Evolutionary conservation across 805 yeast species (phyloP).

Genomic region (Starmerella roubikii): DNA sequence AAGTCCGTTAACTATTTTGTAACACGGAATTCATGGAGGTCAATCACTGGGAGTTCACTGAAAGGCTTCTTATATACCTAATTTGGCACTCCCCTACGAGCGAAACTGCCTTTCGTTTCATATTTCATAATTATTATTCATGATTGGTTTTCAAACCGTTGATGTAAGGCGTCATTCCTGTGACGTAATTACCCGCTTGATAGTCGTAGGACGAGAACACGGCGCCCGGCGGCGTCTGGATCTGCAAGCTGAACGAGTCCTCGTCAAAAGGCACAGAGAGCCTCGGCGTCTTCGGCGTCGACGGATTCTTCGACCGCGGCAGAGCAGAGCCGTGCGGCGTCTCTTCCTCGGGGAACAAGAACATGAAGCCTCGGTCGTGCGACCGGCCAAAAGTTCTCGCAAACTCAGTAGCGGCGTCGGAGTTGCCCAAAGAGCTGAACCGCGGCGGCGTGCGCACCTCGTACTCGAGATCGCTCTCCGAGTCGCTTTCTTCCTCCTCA

Average conservation of each 20-base stretch:
- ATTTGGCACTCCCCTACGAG: too few species aligned
- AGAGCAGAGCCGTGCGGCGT: slow-evolving; percentile 12
- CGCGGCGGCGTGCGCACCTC: slow-evolving; percentile 13
- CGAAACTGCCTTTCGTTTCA: too few species aligned
- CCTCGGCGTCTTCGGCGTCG: slow-evolving; percentile 12
- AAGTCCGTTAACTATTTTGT: too few species aligned
- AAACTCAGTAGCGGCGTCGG: slow-evolving; percentile 18
- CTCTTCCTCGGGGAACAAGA: slow-evolving; percentile 11
- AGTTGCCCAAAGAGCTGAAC: slow-evolving; percentile 13
- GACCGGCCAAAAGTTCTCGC: slow-evolving; percentile 16
- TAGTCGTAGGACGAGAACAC: slow-evolving; percentile 6
- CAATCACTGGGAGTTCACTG: too few species aligned
- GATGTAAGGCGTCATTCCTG: slow-evolving; percentile 17
- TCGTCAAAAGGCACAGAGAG: slow-evolving; percentile 5
- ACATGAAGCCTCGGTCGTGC: slow-evolving; percentile 13
- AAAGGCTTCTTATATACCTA: too few species aligned
- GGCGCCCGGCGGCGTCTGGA: slow-evolving; percentile 18
- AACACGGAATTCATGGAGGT: too few species aligned
- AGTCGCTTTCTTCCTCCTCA: slow-evolving; percentile 1
- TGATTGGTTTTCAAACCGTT: background rate
- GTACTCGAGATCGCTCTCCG: slow-evolving; percentile 10
- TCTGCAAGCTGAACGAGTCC: slow-evolving; percentile 1
- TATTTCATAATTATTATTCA: background rate
- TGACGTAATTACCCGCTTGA: slow-evolving; percentile 3
- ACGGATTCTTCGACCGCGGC: slow-evolving; percentile 6